Evolutionary conservation across 257 asterid species (phyloP).

Genomic region (Solanum microdontum): DNA sequence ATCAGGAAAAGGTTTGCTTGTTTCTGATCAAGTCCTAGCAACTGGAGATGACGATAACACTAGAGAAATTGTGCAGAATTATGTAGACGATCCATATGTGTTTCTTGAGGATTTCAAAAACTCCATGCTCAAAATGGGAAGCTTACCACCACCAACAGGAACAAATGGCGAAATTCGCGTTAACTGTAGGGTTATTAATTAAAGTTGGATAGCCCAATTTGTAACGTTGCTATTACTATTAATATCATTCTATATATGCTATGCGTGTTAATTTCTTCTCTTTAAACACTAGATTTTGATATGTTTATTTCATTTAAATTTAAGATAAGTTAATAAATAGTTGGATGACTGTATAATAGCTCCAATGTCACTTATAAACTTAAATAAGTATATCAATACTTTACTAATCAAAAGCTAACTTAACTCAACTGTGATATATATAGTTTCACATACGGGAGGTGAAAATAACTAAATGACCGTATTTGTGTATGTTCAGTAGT

Average conservation of each 20-base stretch:
- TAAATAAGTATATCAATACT: not conserved
- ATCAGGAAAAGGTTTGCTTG: conserved; percentile 61
- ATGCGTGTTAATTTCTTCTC: not conserved
- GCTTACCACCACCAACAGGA: conserved; percentile 17
- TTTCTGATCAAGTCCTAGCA: conserved; percentile 54
- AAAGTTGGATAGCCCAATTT: not conserved
- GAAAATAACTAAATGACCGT: not conserved
- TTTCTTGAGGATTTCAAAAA: conserved; percentile 46
- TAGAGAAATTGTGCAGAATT: conserved; percentile 25
- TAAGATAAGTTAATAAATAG: not conserved
- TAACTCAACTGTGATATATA: not conserved
- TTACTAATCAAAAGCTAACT: not conserved
- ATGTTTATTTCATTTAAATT: not conserved
- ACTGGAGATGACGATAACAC: conserved; percentile 23
- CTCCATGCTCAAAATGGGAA: conserved; percentile 74
- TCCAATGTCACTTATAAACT: not conserved
- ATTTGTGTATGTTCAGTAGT: not conserved
- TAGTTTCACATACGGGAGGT: not conserved
- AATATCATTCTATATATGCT: not conserved
- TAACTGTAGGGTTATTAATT: conserved; percentile 33
- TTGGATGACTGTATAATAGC: not conserved
- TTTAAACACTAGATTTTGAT: not conserved
- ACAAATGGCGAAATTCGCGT: conserved; percentile 43
- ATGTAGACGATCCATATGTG: conserved; percentile 14
- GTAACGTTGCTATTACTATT: not conserved